Evolutionary conservation across 305 asterid genomes (phyloP).

Genomic region (Fraxinus floribunda): DNA sequence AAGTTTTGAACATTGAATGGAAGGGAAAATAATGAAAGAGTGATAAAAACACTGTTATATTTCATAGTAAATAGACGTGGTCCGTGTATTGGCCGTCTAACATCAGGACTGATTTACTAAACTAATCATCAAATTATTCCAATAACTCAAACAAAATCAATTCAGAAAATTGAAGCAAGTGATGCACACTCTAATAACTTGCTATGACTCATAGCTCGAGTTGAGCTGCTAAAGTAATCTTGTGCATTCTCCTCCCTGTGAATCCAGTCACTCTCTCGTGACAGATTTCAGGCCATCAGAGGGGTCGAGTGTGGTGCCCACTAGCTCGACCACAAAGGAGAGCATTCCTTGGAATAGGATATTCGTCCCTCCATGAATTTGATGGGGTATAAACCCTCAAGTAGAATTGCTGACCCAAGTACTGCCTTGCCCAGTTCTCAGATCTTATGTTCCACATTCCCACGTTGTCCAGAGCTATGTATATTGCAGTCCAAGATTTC

Average conservation of each 20-base stretch:
- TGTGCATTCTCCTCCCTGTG: neutral
- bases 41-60: neutral
- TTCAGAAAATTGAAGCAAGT: constrained; percentile 17
- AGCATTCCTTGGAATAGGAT: constrained; percentile 74
- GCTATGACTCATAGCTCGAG: constrained; percentile 34
- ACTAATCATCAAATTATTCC: neutral
- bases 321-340: constrained; percentile 82
- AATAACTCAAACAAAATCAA: neutral
- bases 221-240: constrained; percentile 25
- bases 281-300: constrained; percentile 41
- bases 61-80: neutral
- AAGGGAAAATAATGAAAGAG: neutral
- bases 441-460: constrained; percentile 97
- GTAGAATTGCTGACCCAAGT: constrained; percentile 86
- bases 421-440: constrained; percentile 88
- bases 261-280: constrained; percentile 70
- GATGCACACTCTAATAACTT: neutral
- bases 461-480: constrained; percentile 79
- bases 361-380: constrained; percentile 71
- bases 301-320: constrained; percentile 70
- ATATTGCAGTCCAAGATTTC: constrained; percentile 79
- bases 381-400: constrained; percentile 67
- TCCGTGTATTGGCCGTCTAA: neutral
- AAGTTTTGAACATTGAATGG: neutral
- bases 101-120: neutral